Conservation (phyloP, 129 eudicot species). For the Chrysanthemum makinoi region DNA sequence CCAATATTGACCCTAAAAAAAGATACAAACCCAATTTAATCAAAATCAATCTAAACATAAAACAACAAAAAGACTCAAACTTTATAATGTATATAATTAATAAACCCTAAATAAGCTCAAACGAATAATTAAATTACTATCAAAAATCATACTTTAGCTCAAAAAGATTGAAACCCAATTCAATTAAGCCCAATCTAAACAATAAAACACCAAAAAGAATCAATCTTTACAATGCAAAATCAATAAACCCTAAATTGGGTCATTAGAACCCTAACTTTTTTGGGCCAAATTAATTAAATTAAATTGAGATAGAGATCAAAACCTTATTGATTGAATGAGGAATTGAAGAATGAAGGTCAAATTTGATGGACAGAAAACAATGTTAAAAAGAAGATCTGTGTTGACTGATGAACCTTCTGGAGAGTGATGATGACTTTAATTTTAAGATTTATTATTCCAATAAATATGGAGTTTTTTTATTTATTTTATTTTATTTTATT, state of each 20-base stretch:
- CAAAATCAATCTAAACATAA: too few relatives aligned
- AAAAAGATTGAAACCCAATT: not conserved
- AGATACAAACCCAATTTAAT: not conserved
- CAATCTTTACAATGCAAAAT: not conserved
- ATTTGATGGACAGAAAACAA: slow-evolving; percentile 1
- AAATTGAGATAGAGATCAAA: not conserved
- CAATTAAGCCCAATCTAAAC: too few relatives aligned
- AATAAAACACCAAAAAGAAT: not conserved
- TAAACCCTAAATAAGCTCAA: not conserved
- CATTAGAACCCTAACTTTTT: not conserved
- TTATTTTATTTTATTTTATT: too few relatives aligned
- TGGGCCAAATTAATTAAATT: not conserved
- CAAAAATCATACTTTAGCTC: too few relatives aligned
- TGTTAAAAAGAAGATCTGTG: slow-evolving; percentile 26
- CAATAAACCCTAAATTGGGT: too few relatives aligned
- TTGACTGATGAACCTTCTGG: slow-evolving; percentile 36
- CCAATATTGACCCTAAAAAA: too few relatives aligned
- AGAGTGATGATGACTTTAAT: slow-evolving; percentile 14
- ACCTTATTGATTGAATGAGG: not conserved
- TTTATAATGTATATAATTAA: too few relatives aligned
- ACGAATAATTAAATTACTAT: too few relatives aligned
- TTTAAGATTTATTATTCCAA: not conserved
- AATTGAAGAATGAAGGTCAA: slow-evolving; percentile 23
- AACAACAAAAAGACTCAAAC: not conserved
- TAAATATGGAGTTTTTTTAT: slow-evolving; percentile 6